Evolutionary conservation across 805 yeast species (phyloP), one percentile per base, ranked within the genome.

Genomic region (Candida insectorum): DNA sequence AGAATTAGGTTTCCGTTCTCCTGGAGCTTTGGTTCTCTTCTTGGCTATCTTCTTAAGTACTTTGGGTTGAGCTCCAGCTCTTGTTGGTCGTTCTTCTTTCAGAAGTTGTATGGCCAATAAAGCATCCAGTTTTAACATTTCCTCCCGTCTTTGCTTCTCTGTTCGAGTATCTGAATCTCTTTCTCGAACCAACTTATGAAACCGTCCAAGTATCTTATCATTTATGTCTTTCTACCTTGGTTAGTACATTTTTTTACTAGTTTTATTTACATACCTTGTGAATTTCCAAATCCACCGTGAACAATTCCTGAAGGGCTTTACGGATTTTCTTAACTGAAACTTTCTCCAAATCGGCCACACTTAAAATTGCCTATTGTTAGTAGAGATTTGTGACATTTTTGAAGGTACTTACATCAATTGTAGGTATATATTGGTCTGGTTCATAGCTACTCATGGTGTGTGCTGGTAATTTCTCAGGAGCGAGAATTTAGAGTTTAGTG

Each of bases 271-370:
- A 39, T 62, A 63, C 70, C 46, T 71, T 65, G 37, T 71, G 60
- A 0, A 63, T 60, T 6, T 35, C 40, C 26, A 83, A 64, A 43
- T 81, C 78, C 1, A 71, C 63, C 4, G 71, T 74, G 47, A 79
- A 83, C 20, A 85, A 62, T 40, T 75, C 84, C 51, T 80, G 86
- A n/a, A 85, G 49, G 0, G 89, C 91, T 39, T 71, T 69, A 40
- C 94, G 64, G 16, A 85, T 75, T 51, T 75, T 73, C 54, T 81
- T 82, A 5, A 83, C 87, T 0, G 89, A 76, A 11, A 85, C 77
- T 40, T 73, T 68, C 39, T 80, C 81, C 20, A 83, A 65, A 47
- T 85, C 82, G 1, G 89, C 76, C 5, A 77, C 88, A 31, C 79
- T 64, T 23, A 85, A 58, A 8, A 85, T 83, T 2, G 94, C 87